These are phyloP conservation scores for Serendipita sp. DNA, from an alignment of 768 basidiomycete species.

Conservation along the genomic window DNA sequence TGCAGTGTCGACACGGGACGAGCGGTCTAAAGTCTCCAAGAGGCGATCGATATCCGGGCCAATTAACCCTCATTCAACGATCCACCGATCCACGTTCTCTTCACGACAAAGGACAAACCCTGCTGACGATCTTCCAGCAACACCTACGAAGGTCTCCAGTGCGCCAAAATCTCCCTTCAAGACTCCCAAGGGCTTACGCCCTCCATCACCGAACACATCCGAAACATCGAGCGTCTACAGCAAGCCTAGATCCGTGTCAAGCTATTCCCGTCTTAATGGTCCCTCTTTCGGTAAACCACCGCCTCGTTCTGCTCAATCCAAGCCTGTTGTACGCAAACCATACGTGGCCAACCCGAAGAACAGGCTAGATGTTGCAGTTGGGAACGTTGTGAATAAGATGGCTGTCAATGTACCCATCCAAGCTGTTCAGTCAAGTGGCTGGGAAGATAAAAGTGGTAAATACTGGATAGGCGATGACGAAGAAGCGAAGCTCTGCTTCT, in stretches of 20 bases:
- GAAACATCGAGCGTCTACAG: slow-evolving; percentile 38
- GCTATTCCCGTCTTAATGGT: slow-evolving; percentile 44
- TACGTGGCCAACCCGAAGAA: slow-evolving; percentile 83
- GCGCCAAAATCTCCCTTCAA: slow-evolving; percentile 18
- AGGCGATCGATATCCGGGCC: slow-evolving; percentile 58
- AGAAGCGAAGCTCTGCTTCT: slow-evolving; percentile 80
- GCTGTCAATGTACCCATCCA: slow-evolving; percentile 72
- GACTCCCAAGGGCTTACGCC: slow-evolving; percentile 23
- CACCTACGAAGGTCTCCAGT: slow-evolving; percentile 21
- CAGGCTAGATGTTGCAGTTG: slow-evolving; percentile 84
- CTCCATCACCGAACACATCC: slow-evolving; percentile 45
- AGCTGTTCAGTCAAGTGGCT: slow-evolving; percentile 55
- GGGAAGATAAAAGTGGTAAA: slow-evolving; percentile 87
- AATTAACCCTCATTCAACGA: slow-evolving; percentile 22
- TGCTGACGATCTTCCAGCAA: slow-evolving; percentile 25
- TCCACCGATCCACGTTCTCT: slow-evolving; percentile 54
- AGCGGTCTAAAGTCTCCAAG: slow-evolving; percentile 23
- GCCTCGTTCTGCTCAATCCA: slow-evolving; percentile 18
- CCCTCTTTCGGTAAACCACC: slow-evolving; percentile 41
- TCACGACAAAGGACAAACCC: slow-evolving; percentile 62
- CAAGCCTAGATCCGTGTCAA: slow-evolving; percentile 23
- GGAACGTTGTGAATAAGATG: slow-evolving; percentile 78
- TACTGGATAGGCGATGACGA: slow-evolving; percentile 85
- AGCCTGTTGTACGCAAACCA: slow-evolving; percentile 34
- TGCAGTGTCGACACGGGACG: slow-evolving; percentile 38